phyloP scores from a whole-genome alignment of 2,329 filamentous ascomycete species.

The Clarireedia sp. region DNA sequence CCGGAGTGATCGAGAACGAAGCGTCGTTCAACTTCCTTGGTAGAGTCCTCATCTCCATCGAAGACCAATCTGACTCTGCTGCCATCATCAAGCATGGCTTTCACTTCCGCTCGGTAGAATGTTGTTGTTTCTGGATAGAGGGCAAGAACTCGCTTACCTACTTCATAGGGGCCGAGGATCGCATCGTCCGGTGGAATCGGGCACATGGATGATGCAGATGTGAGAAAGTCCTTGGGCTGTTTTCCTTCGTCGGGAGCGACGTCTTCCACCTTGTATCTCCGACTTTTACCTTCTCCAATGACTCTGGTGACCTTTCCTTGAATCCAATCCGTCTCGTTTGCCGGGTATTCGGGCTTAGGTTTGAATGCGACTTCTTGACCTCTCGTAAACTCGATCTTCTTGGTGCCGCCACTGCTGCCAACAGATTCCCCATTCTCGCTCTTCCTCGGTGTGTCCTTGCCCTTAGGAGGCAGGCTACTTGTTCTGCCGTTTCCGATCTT shows the following conservation, averaged over 20 bases:
- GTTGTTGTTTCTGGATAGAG: constrained; percentile 78
- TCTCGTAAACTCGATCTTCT: constrained; percentile 50
- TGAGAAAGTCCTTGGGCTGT: constrained; percentile 56
- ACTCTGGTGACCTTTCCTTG: constrained; percentile 71
- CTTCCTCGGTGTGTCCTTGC: constrained; percentile 15
- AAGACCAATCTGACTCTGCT: constrained; percentile 60
- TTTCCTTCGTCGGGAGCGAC: constrained; percentile 68
- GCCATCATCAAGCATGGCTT: constrained; percentile 49
- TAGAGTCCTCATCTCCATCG: constrained; percentile 71
- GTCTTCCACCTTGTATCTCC: constrained; percentile 73
- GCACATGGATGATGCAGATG: constrained; percentile 68
- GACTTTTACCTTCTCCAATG: constrained; percentile 66
- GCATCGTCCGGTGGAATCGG: constrained; percentile 58
- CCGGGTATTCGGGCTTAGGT: constrained; percentile 42
- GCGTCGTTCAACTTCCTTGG: constrained; percentile 65
- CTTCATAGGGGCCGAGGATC: constrained; percentile 50
- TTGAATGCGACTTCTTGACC: constrained; percentile 62
- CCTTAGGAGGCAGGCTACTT: constrained; percentile 27
- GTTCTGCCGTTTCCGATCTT: constrained; percentile 23
- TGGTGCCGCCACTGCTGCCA: constrained; percentile 15
- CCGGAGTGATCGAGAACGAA: constrained; percentile 64
- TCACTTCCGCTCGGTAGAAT: constrained; percentile 78
- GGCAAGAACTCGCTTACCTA: constrained; percentile 66
- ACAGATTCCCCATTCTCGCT: constrained; percentile 20
- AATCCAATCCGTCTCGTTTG: constrained; percentile 57